These are phyloP conservation scores for Rhododendron williamsianum DNA, from an alignment of 148 eudicot species.

Conservation along the genomic window DNA sequence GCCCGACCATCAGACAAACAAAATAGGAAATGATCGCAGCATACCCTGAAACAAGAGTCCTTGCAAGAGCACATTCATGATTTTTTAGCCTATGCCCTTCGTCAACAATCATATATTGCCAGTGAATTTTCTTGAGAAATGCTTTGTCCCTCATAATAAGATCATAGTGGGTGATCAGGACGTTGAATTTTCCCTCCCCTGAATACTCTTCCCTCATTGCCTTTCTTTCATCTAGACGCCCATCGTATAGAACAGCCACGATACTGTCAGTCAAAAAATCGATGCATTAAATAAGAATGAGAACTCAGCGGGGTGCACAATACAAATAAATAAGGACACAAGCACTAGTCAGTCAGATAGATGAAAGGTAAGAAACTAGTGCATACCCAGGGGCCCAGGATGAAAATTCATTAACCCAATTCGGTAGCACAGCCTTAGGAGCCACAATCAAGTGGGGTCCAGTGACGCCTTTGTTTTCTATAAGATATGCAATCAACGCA, in stretches of 20 bases:
- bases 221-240: slow-evolving; percentile 74
- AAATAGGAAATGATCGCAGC: slow-evolving; percentile 2
- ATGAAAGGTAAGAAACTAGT: neutral
- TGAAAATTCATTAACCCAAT: slow-evolving; percentile 82
- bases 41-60: slow-evolving; percentile 90
- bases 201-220: slow-evolving; percentile 82
- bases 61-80: slow-evolving; percentile 86
- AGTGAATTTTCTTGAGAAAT: slow-evolving; percentile 81
- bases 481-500: slow-evolving; percentile 78
- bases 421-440: slow-evolving; percentile 96
- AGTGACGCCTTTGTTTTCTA: slow-evolving; percentile 80
- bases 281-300: neutral
- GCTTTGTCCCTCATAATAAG: slow-evolving; percentile 93
- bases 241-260: slow-evolving; percentile 81
- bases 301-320: neutral
- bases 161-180: slow-evolving; percentile 91
- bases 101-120: slow-evolving; percentile 95
- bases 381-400: slow-evolving; percentile 86
- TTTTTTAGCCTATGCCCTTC: slow-evolving; percentile 98
- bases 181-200: slow-evolving; percentile 84
- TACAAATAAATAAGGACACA: neutral
- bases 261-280: slow-evolving; percentile 44
- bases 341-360: neutral
- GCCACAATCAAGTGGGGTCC: slow-evolving; percentile 97
- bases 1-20: neutral